Base-by-base conservation (phyloP, 768 basidiomycete species). In the Leccinum olivaceopallidum region DNA sequence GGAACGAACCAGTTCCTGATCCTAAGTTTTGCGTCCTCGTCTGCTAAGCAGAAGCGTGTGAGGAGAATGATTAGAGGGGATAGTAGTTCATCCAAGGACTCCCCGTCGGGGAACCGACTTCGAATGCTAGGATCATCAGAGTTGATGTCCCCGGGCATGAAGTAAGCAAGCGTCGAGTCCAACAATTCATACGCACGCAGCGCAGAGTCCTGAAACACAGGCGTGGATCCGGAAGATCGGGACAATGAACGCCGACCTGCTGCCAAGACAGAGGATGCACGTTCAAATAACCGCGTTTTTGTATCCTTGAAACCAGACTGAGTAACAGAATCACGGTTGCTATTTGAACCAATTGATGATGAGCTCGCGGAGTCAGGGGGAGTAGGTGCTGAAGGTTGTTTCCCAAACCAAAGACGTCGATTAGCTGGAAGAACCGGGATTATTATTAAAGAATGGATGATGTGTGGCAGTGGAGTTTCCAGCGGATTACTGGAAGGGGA, bases 381-480 rank as follows among this genome's bases (percentile, higher is more conserved):
- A 20, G 44, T 47, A 47, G 79, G 65, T 58, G 68, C 75, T 30
- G 74, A 76, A n/a, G 72, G 56, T 60, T 73, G 68, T 63, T 73
- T 69, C 50, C 80, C 84, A 61, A 92, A 84, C 92, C 92, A 93
- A 47, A 82, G 69, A 34, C 78, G 64, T 55, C 80, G 83, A 56
- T 88, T 79, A 52, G 80, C 72, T 13, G 85, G 73, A 37, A 79
- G 75, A 57, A 92, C 78, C 48, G 95, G 95, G 59, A 95, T 83
- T 36, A 81, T 84, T 61, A 95, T 90, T 50, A 97, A 81, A 10
- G 85, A 78, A 69, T 97, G 92, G 44, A 96, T 88, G 56, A 88
- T 81, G 62, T 96, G 90, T 1, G 90, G 87, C 36, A 97, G 75
- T 0, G 95, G 93, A 0, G 88, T 75, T 0, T 84, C 77, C 39